Conservation (phyloP, 176 grass and related monocot species). For the Oryza nivara region DNA sequence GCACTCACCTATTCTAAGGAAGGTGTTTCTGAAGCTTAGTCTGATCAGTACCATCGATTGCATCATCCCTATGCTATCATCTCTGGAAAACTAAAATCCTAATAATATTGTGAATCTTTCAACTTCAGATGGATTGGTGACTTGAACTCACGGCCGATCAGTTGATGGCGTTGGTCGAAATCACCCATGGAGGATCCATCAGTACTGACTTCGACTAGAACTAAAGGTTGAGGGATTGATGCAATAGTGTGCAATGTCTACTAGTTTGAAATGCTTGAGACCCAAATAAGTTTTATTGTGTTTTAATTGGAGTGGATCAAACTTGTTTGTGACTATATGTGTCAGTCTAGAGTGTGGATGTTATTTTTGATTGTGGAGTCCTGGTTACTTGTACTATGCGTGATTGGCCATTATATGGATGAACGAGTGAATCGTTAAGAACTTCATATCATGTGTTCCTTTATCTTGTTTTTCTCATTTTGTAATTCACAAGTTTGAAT, state of each 20-base stretch:
- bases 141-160: background rate
- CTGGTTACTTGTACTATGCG: background rate
- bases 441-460: background rate
- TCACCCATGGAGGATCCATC: background rate
- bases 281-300: background rate
- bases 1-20: background rate
- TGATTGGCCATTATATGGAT: background rate
- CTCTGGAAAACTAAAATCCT: background rate
- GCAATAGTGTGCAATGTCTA: background rate
- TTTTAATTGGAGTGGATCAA: background rate
- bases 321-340: background rate
- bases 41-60: background rate
- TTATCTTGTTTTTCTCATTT: background rate
- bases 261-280: background rate
- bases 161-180: background rate
- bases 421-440: background rate
- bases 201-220: background rate
- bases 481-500: background rate
- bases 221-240: background rate
- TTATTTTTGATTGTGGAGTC: background rate
- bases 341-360: background rate
- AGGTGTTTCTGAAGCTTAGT: background rate
- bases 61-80: background rate
- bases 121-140: background rate
- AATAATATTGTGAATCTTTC: background rate